Evolutionary conservation across 164 flowering plant genomes (phyloP), one percentile per base, ranked within the genome.

Genomic region (Nymphaea colorata): DNA sequence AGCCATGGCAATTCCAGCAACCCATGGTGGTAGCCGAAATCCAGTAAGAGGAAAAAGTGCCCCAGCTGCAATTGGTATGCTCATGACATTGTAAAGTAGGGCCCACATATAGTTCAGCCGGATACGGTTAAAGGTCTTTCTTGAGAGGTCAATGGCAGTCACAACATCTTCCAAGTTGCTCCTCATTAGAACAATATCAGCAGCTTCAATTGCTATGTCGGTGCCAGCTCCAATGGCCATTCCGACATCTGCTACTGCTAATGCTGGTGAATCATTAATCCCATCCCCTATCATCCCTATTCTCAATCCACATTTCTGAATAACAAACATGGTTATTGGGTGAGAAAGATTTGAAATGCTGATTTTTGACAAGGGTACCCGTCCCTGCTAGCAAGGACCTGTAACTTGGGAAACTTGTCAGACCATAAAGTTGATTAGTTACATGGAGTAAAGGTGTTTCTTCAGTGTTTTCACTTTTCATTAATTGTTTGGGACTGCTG

Each of bases 1-100:
- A 8, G 85, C 87, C 85, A 84, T 84, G 51, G 82, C 79, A 44
- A 82, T 84, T 41, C 87, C 87, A 8, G 87, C 87, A 65, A 80
- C 74, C 87, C 87, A 84, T 14, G 87, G 87, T 3, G 85, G 87
- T 44, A 84, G 63, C 3, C 87, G 75, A 60, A 84, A 69, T 44
- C 82, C 68, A 0, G 79, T 79, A 18, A 66, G 69, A 0, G 85
- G 84, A 71, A 79, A 84, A n/a, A 84, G 75, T 4, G 64, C 79
- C 12, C 84, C 87, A 2, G 87, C 87, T 4, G 87, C 85, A 36
- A 84, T 67, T 10, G 84, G 84, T 18, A 82, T 79, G 57, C 78
- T 79, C 0, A 82, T 76, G 12, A 80, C 15, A 44, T 82, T 84
- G 44, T 80, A 82, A 3, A 81, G 81, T 41, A 80, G 47, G 0